Conservation (phyloP, 73 alveolate species). For the Paramecium sonneborni region DNA sequence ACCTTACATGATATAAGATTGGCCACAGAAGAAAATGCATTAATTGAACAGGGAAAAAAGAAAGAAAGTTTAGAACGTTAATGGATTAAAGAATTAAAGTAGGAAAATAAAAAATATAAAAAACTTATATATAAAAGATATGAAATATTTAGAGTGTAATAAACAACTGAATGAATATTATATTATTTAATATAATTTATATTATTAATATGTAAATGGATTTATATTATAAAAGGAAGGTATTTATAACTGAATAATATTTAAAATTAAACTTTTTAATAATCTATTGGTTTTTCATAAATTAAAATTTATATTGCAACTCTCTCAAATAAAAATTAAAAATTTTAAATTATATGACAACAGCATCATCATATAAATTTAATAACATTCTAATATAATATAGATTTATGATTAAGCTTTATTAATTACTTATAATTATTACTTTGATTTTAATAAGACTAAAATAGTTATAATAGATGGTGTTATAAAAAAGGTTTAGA, state of each 20-base stretch:
- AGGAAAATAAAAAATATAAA: not conserved
- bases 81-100: constrained; percentile 2
- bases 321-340: not conserved
- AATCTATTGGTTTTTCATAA: not conserved
- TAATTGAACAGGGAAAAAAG: not conserved
- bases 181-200: not conserved
- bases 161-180: not conserved
- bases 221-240: constrained; percentile 29
- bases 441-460: not conserved
- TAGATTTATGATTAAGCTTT: not conserved
- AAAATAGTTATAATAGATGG: constrained; percentile 6
- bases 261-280: not conserved
- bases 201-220: constrained; percentile 16
- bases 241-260: constrained; percentile 55
- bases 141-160: not conserved
- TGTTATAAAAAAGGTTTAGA: too few relatives aligned
- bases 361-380: not conserved
- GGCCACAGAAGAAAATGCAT: not conserved
- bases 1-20: not conserved
- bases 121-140: not conserved
- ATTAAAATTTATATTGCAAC: not conserved
- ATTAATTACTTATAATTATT: not conserved
- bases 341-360: not conserved
- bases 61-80: not conserved
- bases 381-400: not conserved